Base-by-base conservation (phyloP, 1,284 basidiomycete genomes). In the Boletus sp. region DNA sequence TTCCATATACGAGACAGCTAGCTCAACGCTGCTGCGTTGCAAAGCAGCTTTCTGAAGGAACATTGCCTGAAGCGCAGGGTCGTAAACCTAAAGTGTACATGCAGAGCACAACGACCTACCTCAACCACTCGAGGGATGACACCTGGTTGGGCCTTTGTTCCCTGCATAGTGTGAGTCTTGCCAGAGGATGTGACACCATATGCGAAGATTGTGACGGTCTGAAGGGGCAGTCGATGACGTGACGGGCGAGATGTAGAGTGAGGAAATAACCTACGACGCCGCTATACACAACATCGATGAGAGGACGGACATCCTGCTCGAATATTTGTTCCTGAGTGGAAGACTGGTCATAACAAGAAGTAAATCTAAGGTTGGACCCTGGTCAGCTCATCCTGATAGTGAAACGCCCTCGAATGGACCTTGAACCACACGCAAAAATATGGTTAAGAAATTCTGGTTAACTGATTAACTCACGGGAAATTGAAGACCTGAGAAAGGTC, bases 131-230 rank as follows among this genome's bases (percentile, higher is more conserved):
- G 80, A n/a, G 89, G 89, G 60, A 93, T 92, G 51, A 93, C 84
- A 0, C 92, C 91, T 35, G 89, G 88, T 43, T 89, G 77, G 0
- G 75, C 54, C 42, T 73, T 77, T 5, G 80, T 85, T 35, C 91
- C 91, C 71, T 93, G 91, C 88, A 94, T 94, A 0, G 92, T 94
- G 72, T 92, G 84, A 0, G 89, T 91, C 76, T 92, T 92, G 18
- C 89, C 89, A 15, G 88, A 90, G 5, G 87, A 90, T 7, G 89
- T 91, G 18, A 92, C 89, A 9, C 89, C 89, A 70, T 92, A 92
- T 1, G 89, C 89, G 61, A 92, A 91, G 24, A 92, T 83, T 7
- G 89, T 91, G 5, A 90, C 86, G 0, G 87, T 90, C 87, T 91
- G 20, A 45, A 37, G 39, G 43, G 31, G 35, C 15, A 45, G 33